Evolutionary conservation across 2,329 filamentous ascomycete genomes (phyloP).

Genomic region (Neofusicoccum kwambonambiense): DNA sequence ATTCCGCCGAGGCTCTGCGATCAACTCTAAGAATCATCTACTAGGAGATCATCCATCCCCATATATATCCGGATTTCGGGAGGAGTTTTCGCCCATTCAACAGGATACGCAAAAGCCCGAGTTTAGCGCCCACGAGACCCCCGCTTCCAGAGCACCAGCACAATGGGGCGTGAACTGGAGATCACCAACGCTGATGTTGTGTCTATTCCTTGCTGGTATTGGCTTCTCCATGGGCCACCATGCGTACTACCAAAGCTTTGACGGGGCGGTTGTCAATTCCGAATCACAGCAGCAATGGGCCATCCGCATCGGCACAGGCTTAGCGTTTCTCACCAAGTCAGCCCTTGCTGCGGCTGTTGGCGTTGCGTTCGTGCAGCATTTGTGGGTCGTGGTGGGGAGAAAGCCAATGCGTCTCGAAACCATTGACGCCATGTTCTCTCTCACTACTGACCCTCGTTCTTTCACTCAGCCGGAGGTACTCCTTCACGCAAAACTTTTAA

Average conservation of each 20-base stretch:
- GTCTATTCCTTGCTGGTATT: not conserved
- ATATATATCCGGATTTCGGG: no score
- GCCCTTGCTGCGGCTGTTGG: not conserved
- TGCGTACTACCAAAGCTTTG: not conserved
- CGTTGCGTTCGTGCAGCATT: not conserved
- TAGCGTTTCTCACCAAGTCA: not conserved
- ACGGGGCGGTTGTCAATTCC: not conserved
- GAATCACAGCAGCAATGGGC: not conserved
- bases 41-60: no score
- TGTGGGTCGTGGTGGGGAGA: not conserved
- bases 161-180: not conserved
- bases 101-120: no score
- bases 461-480: not conserved
- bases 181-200: not conserved
- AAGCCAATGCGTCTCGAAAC: not conserved
- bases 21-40: no score
- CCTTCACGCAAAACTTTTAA: not conserved
- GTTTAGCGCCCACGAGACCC: no score
- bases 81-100: no score
- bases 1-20: no score
- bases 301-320: not conserved
- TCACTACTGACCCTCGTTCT: not conserved
- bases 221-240: slow-evolving; percentile 3
- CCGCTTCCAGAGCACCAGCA: no score
- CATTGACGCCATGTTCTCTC: not conserved